Evolutionary conservation across 345 rosid genomes (phyloP).

Genomic region (Citrus glauca): DNA sequence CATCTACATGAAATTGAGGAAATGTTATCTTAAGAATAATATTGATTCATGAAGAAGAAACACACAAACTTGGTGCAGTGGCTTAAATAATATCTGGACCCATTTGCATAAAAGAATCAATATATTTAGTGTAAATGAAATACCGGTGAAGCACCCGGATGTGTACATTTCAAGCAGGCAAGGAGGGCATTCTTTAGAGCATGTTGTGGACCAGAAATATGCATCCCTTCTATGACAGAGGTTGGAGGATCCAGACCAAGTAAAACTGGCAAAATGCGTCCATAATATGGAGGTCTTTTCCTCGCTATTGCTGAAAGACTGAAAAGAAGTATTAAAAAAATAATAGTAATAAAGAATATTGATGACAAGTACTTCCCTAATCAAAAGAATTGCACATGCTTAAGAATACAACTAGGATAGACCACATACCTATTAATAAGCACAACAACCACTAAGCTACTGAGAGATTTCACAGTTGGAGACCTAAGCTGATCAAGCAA

Average conservation of each 20-base stretch:
- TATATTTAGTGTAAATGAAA: slow-evolving; percentile 17
- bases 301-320: slow-evolving; percentile 87
- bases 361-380: background rate
- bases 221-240: slow-evolving; percentile 53
- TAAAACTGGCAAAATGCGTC: slow-evolving; percentile 88
- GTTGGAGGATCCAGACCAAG: slow-evolving; percentile 80
- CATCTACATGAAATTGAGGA: background rate
- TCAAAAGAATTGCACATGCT: background rate
- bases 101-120: background rate
- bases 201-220: slow-evolving; percentile 56
- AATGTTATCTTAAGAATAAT: background rate
- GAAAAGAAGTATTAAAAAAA: slow-evolving; percentile 26
- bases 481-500: slow-evolving; percentile 94
- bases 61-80: background rate
- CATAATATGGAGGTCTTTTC: slow-evolving; percentile 83
- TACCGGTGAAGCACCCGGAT: slow-evolving; percentile 98
- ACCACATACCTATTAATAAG: slow-evolving; percentile 62
- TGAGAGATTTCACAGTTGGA: slow-evolving; percentile 75
- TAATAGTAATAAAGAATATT: background rate
- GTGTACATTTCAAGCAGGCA: slow-evolving; percentile 76
- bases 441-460: slow-evolving; percentile 61
- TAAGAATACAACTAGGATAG: slow-evolving; percentile 9
- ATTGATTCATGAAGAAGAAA: background rate
- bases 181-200: slow-evolving; percentile 70
- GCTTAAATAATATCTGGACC: background rate